phyloP scores from a whole-genome alignment of 2,329 filamentous ascomycete genomes.

The Cladosporium sp. region DNA sequence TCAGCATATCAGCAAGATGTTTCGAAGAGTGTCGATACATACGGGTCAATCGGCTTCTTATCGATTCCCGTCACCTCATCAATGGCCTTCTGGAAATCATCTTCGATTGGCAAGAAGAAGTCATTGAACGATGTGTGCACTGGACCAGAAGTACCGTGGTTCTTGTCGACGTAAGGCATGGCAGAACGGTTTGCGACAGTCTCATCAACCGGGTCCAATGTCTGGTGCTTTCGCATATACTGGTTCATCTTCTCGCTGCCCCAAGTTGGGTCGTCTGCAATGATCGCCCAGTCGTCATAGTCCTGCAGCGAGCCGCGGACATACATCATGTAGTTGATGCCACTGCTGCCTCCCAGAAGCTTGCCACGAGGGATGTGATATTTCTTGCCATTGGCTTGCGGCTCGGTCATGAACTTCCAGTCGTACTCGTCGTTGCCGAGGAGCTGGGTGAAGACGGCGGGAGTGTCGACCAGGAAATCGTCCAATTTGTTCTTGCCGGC shows the following conservation, averaged over 20 bases:
- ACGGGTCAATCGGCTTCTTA: conserved; percentile 34
- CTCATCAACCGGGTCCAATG: conserved; percentile 30
- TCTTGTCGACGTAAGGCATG: conserved; percentile 30
- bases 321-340: conserved; percentile 38
- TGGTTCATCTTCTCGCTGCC: conserved; percentile 44
- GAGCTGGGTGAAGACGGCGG: conserved; percentile 20
- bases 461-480: conserved; percentile 22
- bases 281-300: conserved; percentile 45
- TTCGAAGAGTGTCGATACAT: not conserved
- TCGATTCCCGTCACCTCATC: conserved; percentile 31
- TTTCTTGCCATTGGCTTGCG: conserved; percentile 17
- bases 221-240: conserved; percentile 41
- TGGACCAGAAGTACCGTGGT: conserved; percentile 34
- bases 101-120: conserved; percentile 31
- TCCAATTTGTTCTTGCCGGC: conserved; percentile 24
- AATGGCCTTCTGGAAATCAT: conserved; percentile 33
- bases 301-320: conserved; percentile 43
- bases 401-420: conserved; percentile 27
- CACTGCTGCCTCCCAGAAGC: conserved; percentile 37
- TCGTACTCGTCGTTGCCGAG: conserved; percentile 18
- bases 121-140: conserved; percentile 35
- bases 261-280: conserved; percentile 42
- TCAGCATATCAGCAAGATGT: not conserved
- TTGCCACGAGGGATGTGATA: conserved; percentile 31
- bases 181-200: conserved; percentile 24